Base-by-base conservation (phyloP, 2,329 filamentous ascomycete genomes). In the Neopestalotiopsis rosae region DNA sequence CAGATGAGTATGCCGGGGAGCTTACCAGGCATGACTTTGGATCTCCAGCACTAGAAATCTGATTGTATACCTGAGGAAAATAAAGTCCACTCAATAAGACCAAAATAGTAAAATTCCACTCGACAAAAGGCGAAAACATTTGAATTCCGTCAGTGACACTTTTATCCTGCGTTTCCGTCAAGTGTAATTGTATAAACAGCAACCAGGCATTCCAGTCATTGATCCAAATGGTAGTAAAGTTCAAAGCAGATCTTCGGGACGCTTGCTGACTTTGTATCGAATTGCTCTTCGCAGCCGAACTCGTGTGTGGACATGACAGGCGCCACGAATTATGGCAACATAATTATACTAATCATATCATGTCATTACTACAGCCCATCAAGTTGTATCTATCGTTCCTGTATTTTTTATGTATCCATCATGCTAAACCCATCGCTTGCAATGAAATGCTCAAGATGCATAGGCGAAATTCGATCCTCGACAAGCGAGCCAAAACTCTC, bases 401-500 rank as follows among this genome's bases (percentile, higher is more conserved):
- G n/a, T 62, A 34, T 62, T 59, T 34, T 59, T 59, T 30, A 24
- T 9, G 57, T 17, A 14, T 30, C 30, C 24, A 59, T 17, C 57
- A 59, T 59, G 24, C 30, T 30, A 32, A 59, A 59, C 24, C 57
- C 30, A 24, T 20, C 57, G 24, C 57, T 58, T 14, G 24, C 5
- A 59, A 59, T 34, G 13, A 62, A 34, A 34, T 24, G 30, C 75
- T 78, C 73, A 90, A 59, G 88, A 90, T 63, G 83, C 86, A 78
- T 91, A 91, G 9, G 88, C 83, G 78, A 90, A 91, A 73, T 83
- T 89, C 0, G 86, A 85, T 6, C 88, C 88, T 70, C 91, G 84
- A 70, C 90, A 91, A 2, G 86, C 84, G n/a, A 93, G 80, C 90
- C 91, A 94, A 76, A 94, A 94, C 38, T 93, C 90, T 69, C 88